A percentile compares a stretch with the other conserved stretches of the same genome.
Conservation (phyloP, 257 asterid genomes). For the Solanum rostratum region DNA sequence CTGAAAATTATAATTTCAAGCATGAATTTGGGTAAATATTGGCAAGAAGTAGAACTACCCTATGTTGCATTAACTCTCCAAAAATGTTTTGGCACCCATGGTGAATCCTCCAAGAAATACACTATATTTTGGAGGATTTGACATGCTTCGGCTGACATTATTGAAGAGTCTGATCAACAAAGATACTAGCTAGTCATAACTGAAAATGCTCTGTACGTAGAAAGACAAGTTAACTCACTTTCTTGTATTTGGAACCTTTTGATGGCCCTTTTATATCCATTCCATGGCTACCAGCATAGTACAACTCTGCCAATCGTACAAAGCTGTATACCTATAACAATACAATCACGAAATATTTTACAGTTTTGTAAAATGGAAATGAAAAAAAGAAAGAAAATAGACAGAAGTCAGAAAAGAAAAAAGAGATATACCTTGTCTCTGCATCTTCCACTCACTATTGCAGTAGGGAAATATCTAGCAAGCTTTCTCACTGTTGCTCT, state of each 20-base stretch:
- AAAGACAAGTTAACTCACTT: slow-evolving; percentile 27
- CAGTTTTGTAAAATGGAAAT: background rate
- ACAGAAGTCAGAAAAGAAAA: background rate
- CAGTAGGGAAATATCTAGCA: slow-evolving; percentile 69
- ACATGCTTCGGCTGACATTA: background rate
- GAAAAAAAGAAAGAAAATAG: background rate
- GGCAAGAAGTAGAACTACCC: background rate
- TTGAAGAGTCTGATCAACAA: background rate
- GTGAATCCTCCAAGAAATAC: no score
- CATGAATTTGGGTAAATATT: background rate
- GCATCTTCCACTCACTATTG: slow-evolving; percentile 82
- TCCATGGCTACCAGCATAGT: slow-evolving; percentile 99
- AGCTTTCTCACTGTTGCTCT: slow-evolving; percentile 68
- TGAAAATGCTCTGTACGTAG: background rate
- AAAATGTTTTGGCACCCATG: no score
- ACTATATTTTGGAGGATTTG: background rate
- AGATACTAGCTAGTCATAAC: background rate
- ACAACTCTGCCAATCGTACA: slow-evolving; percentile 85
- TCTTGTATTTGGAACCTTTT: slow-evolving; percentile 57
- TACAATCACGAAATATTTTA: background rate
- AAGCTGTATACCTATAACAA: slow-evolving; percentile 54
- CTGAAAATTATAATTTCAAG: slow-evolving; percentile 6
- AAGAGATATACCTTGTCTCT: slow-evolving; percentile 53
- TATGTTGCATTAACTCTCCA: no score
- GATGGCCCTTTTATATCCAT: slow-evolving; percentile 99